Evolutionary conservation across 148 eudicot species (phyloP), one percentile per base, ranked within the genome.

Genomic region (Spergularia bocconei): DNA sequence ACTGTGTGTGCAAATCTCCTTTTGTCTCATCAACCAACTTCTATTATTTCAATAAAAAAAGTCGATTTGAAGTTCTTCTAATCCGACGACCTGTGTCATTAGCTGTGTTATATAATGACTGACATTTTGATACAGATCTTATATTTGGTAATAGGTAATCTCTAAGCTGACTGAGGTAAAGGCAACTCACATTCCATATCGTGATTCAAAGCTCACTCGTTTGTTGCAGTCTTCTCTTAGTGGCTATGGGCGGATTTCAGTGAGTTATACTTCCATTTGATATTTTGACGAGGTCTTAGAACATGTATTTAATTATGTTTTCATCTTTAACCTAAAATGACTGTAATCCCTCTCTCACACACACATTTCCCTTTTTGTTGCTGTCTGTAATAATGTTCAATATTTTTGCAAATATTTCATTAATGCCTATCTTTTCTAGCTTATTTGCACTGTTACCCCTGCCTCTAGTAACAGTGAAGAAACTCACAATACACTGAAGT

Each of bases 361-460:
- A 29, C 36, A 29, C 36, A 29, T 56, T 56, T 56, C 60, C 17
- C 16, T 12, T 14, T 16, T 12, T 56, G 17, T 14, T 16, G 17
- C 17, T 16, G 60, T 56, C 7, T 58, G 56, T 39, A 15, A 39
- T 66, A n/a, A 64, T 51, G 44, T 29, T 47, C 20, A 33, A 11
- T 70, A 11, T 66, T 19, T 64, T 69, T 58, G 29, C 36, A 41
- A 14, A 56, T 56, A 13, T 63, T 23, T 62, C 19, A 39, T 25
- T 48, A 60, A 38, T 51, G 63, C 53, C 20, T 58, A 64, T 48
- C 39, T 76, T 64, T 25, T 76, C 80, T 70, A 91, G 96, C 96
- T 91, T 85, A 91, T 91, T 69, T 89, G 96, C 86, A 91, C 87
- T 8, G 90, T 91, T 69, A 91, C 96, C 52, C 96, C 96, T 77